A percentile compares a stretch with the other conserved stretches of the same genome.
These are phyloP conservation scores for Hymenoscyphus occultus DNA, from an alignment of 2,329 filamentous ascomycete species.

Conservation along the genomic window DNA sequence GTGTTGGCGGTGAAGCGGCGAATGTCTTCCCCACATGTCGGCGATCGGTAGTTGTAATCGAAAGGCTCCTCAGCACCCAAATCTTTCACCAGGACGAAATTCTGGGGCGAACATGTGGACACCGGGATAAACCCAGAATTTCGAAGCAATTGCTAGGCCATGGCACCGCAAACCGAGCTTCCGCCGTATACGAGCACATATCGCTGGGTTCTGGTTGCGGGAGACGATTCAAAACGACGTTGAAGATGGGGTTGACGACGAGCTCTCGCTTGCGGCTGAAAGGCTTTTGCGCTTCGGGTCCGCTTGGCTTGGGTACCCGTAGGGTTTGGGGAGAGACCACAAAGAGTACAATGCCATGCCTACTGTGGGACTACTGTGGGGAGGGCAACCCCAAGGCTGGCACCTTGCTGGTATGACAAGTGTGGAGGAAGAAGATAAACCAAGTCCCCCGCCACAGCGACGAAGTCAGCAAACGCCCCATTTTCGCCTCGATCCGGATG, in stretches of 20 bases:
- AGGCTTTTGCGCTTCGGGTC: background rate
- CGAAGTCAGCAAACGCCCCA: constrained; percentile 50
- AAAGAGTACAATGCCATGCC: constrained; percentile 23
- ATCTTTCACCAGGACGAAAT: constrained; percentile 37
- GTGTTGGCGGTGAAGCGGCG: constrained; percentile 37
- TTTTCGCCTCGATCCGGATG: no score
- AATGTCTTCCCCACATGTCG: constrained; percentile 37
- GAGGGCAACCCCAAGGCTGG: constrained; percentile 20
- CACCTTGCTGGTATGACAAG: constrained; percentile 9
- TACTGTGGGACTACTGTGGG: constrained; percentile 10
- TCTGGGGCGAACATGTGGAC: constrained; percentile 37
- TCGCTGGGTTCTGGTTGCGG: background rate
- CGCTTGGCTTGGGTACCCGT: no score
- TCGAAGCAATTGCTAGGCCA: constrained; percentile 45
- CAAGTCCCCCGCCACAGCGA: constrained; percentile 10
- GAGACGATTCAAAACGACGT: no score
- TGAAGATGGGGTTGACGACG: constrained; percentile 30
- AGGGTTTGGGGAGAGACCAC: constrained; percentile 18
- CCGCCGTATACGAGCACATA: constrained; percentile 44
- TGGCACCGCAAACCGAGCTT: constrained; percentile 46
- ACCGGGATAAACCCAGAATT: constrained; percentile 29
- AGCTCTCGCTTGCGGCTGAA: background rate
- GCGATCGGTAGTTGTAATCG: constrained; percentile 36
- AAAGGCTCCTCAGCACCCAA: constrained; percentile 42
- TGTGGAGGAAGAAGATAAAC: constrained; percentile 8